Conservation (phyloP, 148 eudicot genomes). For the Fagopyrum homotropicum region DNA sequence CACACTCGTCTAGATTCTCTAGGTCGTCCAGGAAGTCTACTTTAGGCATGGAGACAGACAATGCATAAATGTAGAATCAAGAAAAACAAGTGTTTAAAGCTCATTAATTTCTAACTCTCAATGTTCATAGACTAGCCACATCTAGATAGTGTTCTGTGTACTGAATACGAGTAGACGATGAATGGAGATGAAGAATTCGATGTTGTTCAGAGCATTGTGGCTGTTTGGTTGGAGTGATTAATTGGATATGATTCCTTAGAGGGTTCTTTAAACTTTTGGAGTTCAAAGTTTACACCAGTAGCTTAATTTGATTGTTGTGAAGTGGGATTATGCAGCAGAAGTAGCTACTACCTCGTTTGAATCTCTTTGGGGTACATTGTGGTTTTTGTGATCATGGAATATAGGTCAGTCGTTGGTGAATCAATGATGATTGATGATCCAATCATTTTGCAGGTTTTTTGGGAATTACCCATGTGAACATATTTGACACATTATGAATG, state of each 20-base stretch:
- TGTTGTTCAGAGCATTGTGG: not conserved
- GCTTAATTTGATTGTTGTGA: not conserved
- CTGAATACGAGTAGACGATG: not conserved
- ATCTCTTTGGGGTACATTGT: no score
- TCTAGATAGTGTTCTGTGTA: not conserved
- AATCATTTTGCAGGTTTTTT: no score
- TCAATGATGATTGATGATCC: no score
- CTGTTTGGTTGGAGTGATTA: not conserved
- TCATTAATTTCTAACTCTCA: not conserved
- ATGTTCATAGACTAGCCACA: not conserved
- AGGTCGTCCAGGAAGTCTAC: constrained; percentile 41
- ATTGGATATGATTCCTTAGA: not conserved
- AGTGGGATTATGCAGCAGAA: no score
- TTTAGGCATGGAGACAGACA: constrained; percentile 21
- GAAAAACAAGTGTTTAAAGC: not conserved
- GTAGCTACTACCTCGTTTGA: no score
- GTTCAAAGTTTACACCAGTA: not conserved
- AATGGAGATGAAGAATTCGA: not conserved
- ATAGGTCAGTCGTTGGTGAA: no score
- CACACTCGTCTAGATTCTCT: constrained; percentile 37
- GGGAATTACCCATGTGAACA: no score
- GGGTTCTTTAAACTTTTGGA: not conserved
- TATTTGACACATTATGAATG: no score
- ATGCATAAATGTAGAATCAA: constrained; percentile 8
- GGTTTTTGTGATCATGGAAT: no score